Percentiles rank a stretch among this genome's conserved stretches.
These are phyloP conservation scores for Yamadazyma trypodendri DNA, from an alignment of 1,139 yeast genomes.

Conservation along the genomic window DNA sequence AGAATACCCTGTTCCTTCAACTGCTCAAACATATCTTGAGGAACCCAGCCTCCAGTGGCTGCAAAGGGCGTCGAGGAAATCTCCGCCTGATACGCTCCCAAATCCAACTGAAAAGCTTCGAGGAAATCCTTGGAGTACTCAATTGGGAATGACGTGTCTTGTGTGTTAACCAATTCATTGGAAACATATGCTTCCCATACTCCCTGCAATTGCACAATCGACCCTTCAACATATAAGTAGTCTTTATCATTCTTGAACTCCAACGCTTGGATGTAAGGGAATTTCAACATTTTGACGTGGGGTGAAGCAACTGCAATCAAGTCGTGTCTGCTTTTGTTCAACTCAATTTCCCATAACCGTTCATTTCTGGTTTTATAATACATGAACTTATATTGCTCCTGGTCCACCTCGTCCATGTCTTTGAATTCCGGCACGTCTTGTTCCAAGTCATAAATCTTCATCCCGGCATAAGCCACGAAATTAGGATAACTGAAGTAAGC, in stretches of 20 bases:
- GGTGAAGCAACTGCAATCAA: constrained; percentile 80
- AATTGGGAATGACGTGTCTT: constrained; percentile 55
- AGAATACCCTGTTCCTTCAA: constrained; percentile 68
- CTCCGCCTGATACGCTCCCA: constrained; percentile 67
- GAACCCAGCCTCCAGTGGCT: constrained; percentile 94
- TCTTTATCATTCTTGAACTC: constrained; percentile 64
- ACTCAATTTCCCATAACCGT: constrained; percentile 76
- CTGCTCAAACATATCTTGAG: constrained; percentile 83
- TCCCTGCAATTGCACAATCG: constrained; percentile 68
- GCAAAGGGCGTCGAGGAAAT: constrained; percentile 75
- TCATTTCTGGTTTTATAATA: constrained; percentile 89
- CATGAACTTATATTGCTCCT: constrained; percentile 81
- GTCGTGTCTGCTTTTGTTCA: constrained; percentile 62
- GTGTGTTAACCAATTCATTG: constrained; percentile 54
- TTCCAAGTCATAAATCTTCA: constrained; percentile 71
- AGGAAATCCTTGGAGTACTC: constrained; percentile 52
- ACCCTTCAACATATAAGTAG: constrained; percentile 62
- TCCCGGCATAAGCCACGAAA: constrained; percentile 84
- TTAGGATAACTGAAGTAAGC: constrained; percentile 74
- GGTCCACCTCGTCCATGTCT: constrained; percentile 65
- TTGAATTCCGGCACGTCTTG: constrained; percentile 74
- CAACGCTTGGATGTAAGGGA: constrained; percentile 64
- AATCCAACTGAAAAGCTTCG: constrained; percentile 54
- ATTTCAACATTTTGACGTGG: constrained; percentile 64
- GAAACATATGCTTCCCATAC: constrained; percentile 73